These are phyloP conservation scores for Leavenworthia alabamica DNA, from an alignment of 345 rosid genomes.

Conservation along the genomic window DNA sequence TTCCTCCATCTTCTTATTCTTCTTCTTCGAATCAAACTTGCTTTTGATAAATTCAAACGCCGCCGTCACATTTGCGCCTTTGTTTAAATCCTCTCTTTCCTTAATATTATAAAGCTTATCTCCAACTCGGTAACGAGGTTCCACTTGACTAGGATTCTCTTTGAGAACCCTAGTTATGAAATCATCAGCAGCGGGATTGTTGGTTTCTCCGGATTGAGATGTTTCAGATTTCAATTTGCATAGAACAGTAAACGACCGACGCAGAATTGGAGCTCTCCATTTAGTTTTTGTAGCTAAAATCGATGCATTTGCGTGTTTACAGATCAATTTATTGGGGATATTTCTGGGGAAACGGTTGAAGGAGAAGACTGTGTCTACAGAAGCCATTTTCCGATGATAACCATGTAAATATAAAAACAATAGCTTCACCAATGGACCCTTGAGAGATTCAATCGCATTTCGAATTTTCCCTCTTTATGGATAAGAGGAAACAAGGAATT, in stretches of 20 bases:
- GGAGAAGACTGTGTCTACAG: slow-evolving; percentile 42
- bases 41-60: slow-evolving; percentile 38
- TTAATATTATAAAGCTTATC: slow-evolving; percentile 50
- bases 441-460: neutral
- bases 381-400: slow-evolving; percentile 33
- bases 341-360: slow-evolving; percentile 38
- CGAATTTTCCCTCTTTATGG: neutral
- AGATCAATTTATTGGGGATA: slow-evolving; percentile 15
- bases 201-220: slow-evolving; percentile 30
- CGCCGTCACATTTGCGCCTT: slow-evolving; percentile 34
- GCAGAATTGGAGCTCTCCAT: slow-evolving; percentile 36
- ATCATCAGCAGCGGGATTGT: slow-evolving; percentile 37
- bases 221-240: slow-evolving; percentile 34
- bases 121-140: slow-evolving; percentile 56
- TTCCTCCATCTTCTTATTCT: too few relatives aligned
- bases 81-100: slow-evolving; percentile 49
- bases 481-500: neutral
- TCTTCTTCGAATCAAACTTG: slow-evolving; percentile 37
- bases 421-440: neutral
- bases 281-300: slow-evolving; percentile 25
- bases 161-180: slow-evolving; percentile 62
- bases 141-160: slow-evolving; percentile 83
- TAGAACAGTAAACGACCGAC: slow-evolving; percentile 44
- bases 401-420: neutral
- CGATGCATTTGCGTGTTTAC: neutral